Base-by-base conservation (phyloP, 2,329 filamentous ascomycete genomes). In the Dactylellina drechsleri region DNA sequence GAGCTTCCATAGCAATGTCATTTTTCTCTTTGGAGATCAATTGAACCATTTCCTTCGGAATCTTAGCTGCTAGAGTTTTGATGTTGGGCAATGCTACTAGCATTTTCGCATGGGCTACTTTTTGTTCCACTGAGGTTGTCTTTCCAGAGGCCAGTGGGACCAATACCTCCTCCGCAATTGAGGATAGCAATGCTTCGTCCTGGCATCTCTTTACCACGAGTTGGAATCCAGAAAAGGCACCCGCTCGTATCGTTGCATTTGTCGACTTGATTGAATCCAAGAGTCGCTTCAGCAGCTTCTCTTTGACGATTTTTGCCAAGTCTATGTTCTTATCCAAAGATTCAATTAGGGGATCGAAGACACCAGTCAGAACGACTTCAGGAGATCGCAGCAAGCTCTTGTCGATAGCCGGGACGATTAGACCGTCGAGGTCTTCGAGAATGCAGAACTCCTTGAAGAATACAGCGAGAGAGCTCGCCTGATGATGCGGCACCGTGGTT, bases 251-350 rank as follows among this genome's bases (percentile, higher is more conserved):
- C 1, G 83, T 82, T 13, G 87, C 84, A 81, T 97, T 98, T 80
- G 91, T 93, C 0, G 95, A 98, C 82, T 96, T 97, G 81, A 93
- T 85, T 80, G 93, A 97, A 47, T 92, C 89, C n/a, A 98, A 83
- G 12, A 99, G 84, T 4, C 93, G 92, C 81, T 97, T 98, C 43
- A 96, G 82, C 41, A 99, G 85, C 76, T 91, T 91, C 26, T 86
- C 85, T 61, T 87, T 86, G 16, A 98, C 85, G 3, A 91, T 83
- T 43, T 88, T 87, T 7, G 94, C 94, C 16, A 98, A 85, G 79
- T 99, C 94, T 78, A 95, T 86, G 4, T 84, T 84, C 28, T 83
- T 80, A 0, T 92, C 89, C 5, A 99, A 84, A 28, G 92, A 88
- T 7, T 85, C 82, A 72, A 96, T 85, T 53, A 98, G 85, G 12